Percentiles rank a stretch among this genome's conserved stretches.
phyloP scores from a whole-genome alignment of 768 basidiomycete species.

The Mycena amicta region DNA sequence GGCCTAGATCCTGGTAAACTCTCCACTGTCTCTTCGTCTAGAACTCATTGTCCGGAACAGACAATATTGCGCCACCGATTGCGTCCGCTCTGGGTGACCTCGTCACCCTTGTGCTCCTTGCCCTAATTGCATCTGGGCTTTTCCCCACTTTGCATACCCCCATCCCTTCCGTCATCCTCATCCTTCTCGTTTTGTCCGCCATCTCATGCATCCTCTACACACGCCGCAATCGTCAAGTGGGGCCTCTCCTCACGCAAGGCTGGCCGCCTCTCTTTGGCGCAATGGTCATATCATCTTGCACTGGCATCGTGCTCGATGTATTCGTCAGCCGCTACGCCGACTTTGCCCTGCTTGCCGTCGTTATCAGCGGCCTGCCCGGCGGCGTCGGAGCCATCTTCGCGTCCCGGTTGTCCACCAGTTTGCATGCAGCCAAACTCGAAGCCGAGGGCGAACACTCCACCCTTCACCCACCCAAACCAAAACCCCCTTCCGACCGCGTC shows the following conservation, averaged over 20 bases:
- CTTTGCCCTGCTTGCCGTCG: constrained; percentile 84
- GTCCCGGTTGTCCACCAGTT: constrained; percentile 85
- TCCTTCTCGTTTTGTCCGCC: constrained; percentile 51
- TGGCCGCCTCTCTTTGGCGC: constrained; percentile 92
- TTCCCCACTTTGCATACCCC: constrained; percentile 67
- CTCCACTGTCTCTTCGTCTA: not conserved
- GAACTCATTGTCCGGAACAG: constrained; percentile 38
- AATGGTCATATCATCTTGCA: constrained; percentile 84
- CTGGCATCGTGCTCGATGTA: constrained; percentile 88
- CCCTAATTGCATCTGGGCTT: constrained; percentile 71
- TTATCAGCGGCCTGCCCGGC: constrained; percentile 88
- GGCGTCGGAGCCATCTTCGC: constrained; percentile 89
- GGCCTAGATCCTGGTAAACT: constrained; percentile 79
- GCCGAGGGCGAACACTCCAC: constrained; percentile 25
- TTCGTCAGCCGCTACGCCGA: constrained; percentile 88
- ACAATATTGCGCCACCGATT: constrained; percentile 94
- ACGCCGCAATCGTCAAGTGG: constrained; percentile 66
- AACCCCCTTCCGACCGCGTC: constrained; percentile 44
- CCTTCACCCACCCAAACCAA: constrained; percentile 15
- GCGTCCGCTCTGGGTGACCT: constrained; percentile 93
- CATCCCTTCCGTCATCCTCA: constrained; percentile 58
- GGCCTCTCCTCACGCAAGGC: constrained; percentile 75
- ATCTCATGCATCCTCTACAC: constrained; percentile 56
- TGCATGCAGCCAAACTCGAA: constrained; percentile 66
- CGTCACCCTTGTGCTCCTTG: constrained; percentile 83